Base-by-base conservation (phyloP, 495 filamentous ascomycete species). In the Aspergillus steynii region DNA sequence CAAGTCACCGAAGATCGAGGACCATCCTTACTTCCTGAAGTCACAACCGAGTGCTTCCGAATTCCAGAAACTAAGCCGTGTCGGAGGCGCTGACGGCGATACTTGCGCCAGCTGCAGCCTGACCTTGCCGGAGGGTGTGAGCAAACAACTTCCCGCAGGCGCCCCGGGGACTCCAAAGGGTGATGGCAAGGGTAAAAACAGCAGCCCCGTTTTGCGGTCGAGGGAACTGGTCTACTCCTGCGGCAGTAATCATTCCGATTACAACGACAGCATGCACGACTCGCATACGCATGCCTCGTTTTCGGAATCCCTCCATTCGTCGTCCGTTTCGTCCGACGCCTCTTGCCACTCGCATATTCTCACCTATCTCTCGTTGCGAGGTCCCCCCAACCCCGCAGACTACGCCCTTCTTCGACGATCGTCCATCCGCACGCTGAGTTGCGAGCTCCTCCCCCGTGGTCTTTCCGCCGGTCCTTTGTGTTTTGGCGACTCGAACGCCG, bases 401-500 rank as follows among this genome's bases (percentile, higher is more conserved):
- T 96, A 92, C 71, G 89, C 93, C 25, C 84, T 93, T 29, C 83
- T 97, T 32, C 90, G 94, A 51, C 87, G 90, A 53, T 91, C 91
- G 6, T 94, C 89, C 59, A 85, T 97, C 62, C 90, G 92, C 58
- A 93, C 93, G 0, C 81, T 97, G 25, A 94, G 90, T 46, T 88
- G 90, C 62, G 93, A 97, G 67, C 87, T 87, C 3, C 85, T 96
- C 1, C 93, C 94, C 4, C 88, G 88, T 15, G 85, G 88, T 56
- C 82, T 87, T 26, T 85, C 87, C 1, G 86, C 86, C 15, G 93
- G 93, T 0, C 90, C 91, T 10, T 82, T 97, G 47, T 91, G 91
- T 65, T 97, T 97, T 63, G 92, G 92, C 28, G 93, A 96, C 65
- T 82, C 88, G 3, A 75, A 83, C 1, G 86, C 88, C 3, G 94